Percentiles rank a stretch among this genome's conserved stretches.
phyloP scores from a whole-genome alignment of 352 stramenopile species.

The Phytopythium kandeliae region DNA sequence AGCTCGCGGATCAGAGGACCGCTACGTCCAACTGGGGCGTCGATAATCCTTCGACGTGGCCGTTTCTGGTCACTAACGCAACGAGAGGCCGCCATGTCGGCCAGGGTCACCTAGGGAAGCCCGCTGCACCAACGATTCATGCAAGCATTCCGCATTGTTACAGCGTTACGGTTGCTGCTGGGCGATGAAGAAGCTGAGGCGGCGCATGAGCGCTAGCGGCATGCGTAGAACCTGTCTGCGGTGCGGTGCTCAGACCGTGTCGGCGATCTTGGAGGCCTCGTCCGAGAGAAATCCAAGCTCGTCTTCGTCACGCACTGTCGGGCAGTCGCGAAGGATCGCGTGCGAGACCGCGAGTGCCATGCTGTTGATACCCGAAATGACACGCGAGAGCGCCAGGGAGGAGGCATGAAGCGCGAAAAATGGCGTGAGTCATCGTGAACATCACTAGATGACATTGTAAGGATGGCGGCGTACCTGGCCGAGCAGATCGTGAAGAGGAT shows the following conservation, averaged over 20 bases:
- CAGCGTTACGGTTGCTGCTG: neutral
- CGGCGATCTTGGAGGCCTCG: constrained; percentile 57
- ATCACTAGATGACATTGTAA: constrained; percentile 1
- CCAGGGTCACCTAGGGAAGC: no score
- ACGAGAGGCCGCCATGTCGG: no score
- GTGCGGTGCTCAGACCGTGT: constrained; percentile 46
- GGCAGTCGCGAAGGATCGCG: constrained; percentile 74
- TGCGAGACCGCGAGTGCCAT: constrained; percentile 70
- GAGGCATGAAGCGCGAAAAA: neutral
- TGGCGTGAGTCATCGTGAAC: neutral
- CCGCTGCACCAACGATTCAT: no score
- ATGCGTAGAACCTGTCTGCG: constrained; percentile 8
- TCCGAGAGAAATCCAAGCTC: constrained; percentile 74
- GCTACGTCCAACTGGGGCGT: no score
- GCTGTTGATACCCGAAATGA: constrained; percentile 18
- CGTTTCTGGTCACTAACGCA: no score
- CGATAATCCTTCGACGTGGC: no score
- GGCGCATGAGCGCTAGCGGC: constrained; percentile 5
- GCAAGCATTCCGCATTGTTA: neutral
- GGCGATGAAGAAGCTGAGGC: neutral
- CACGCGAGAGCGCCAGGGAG: no score
- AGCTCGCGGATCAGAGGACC: no score
- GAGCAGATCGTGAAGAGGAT: constrained; percentile 86
- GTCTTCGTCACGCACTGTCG: constrained; percentile 67
- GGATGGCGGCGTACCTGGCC: constrained; percentile 38